Base-by-base conservation (phyloP, 495 filamentous ascomycete genomes). In the Jackrogersella minutella region DNA sequence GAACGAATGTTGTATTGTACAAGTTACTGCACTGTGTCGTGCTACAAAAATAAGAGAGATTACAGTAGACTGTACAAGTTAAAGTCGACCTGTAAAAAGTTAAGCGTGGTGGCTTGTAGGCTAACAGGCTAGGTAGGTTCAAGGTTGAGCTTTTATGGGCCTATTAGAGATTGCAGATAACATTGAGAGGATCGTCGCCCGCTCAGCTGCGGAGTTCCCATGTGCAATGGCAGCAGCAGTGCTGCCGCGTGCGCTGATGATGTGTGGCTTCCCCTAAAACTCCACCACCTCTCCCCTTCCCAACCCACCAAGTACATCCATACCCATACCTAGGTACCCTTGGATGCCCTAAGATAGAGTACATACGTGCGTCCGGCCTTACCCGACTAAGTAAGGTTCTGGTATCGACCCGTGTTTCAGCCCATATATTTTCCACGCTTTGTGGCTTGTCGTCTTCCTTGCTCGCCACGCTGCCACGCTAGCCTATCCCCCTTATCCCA, bases 151-250 rank as follows among this genome's bases (percentile, higher is more conserved):
- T 60, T 49, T 31, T 60, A 33, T 50, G 49, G 62, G 11, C 30
- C 39, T 28, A 17, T 17, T 5, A 31, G 39, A 40, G 37, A 55
- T 58, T 43, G 30, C 37, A 59, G 55, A 66, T 55, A 66, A 59
- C 46, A 58, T 30, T 62, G 37, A 43, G 41, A 68, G 58, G 58
- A 68, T 62, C 58, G 39, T 14, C 58, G 37, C 37, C 31, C 2
- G 44, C 47, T 68, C 58, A 68, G 64, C 64, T 68, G 64, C 53
- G 64, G 64, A 58, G 58, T 58, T 46, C 50, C 55, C 50, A 56
- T 60, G 60, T 69, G 59, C 39, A 58, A 13, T 26, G 22, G 44
- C 44, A 30, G 17, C 10, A 21, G 40, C 17, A 26, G 41, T 46
- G 28, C 31, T 30, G 39, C 56, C 56, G 49, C 62, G 62, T 65